Conservation (phyloP, 257 asterid species). For the Mentha longifolia region DNA sequence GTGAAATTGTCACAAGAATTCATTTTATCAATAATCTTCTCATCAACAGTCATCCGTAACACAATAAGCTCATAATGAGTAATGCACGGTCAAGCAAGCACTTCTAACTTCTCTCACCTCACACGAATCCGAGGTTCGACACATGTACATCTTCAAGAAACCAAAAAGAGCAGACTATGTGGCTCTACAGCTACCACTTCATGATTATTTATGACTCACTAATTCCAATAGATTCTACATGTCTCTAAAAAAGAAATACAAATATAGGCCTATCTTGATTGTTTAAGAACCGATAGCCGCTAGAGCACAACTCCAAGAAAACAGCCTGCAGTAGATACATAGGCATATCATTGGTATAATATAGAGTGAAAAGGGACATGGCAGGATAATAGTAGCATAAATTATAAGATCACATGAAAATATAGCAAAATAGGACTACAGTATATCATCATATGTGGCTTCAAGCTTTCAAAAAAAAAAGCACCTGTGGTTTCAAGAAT, state of each 20-base stretch:
- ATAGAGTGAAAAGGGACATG: background rate
- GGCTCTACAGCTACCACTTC: constrained; percentile 17
- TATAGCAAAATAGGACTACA: constrained; percentile 17
- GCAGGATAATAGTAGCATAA: background rate
- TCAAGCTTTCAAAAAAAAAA: constrained; percentile 35
- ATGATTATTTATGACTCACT: constrained; percentile 8
- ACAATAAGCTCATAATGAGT: constrained; percentile 1
- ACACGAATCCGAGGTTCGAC: background rate
- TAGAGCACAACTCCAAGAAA: constrained; percentile 79
- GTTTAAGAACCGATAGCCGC: constrained; percentile 69
- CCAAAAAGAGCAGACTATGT: background rate
- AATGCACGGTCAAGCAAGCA: constrained; percentile 19
- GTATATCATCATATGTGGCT: constrained; percentile 18
- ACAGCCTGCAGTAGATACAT: constrained; percentile 57
- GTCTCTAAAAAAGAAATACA: constrained; percentile 1
- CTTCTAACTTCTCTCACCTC: constrained; percentile 11
- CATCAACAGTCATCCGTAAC: background rate
- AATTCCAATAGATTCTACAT: constrained; percentile 2
- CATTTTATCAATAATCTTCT: background rate
- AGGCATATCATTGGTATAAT: background rate
- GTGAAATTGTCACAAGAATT: background rate
- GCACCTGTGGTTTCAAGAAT: constrained; percentile 47
- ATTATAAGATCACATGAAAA: background rate
- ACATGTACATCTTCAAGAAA: constrained; percentile 17
- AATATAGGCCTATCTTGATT: constrained; percentile 55